Percentiles rank a stretch among this genome's conserved stretches.
Conservation (phyloP, 106 monocot species). For the Allium cepa region DNA sequence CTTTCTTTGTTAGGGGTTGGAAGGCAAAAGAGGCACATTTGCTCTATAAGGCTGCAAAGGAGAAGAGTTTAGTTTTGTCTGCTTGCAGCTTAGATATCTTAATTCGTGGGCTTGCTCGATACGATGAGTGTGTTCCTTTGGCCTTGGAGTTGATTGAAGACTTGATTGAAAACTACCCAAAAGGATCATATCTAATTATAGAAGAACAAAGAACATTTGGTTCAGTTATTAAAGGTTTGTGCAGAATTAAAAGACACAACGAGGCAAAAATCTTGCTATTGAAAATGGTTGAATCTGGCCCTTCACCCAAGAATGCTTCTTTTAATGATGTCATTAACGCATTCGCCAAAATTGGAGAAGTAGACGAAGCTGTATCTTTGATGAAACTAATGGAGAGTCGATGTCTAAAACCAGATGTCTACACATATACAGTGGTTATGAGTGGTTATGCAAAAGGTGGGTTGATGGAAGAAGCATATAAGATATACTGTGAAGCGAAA, state of each 20-base stretch:
- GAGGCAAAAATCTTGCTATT: conserved; percentile 62
- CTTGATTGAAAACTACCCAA: conserved; percentile 11
- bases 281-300: conserved; percentile 61
- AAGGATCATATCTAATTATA: conserved; percentile 14
- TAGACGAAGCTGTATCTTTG: conserved; percentile 75
- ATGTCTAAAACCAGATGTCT: conserved; percentile 64
- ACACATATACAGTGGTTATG: conserved; percentile 89
- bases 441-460: conserved; percentile 76
- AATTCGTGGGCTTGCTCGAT: conserved; percentile 29
- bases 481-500: conserved; percentile 63
- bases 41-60: conserved; percentile 57
- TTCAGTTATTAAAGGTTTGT: conserved; percentile 59
- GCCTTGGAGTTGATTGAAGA: conserved; percentile 65
- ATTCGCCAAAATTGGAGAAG: conserved; percentile 61
- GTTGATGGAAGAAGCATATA: conserved; percentile 71
- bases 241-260: conserved; percentile 37
- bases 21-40: conserved; percentile 63
- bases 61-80: conserved; percentile 30
- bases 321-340: conserved; percentile 76
- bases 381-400: conserved; percentile 51
- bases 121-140: conserved; percentile 41
- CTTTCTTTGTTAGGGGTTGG: conserved; percentile 55
- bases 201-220: conserved; percentile 39
- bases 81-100: conserved; percentile 30
- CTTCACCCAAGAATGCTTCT: conserved; percentile 45